Percentiles rank a stretch among this genome's conserved stretches.
Conservation (phyloP, 176 grass and related monocot species). For the Metroxylon sagu region DNA sequence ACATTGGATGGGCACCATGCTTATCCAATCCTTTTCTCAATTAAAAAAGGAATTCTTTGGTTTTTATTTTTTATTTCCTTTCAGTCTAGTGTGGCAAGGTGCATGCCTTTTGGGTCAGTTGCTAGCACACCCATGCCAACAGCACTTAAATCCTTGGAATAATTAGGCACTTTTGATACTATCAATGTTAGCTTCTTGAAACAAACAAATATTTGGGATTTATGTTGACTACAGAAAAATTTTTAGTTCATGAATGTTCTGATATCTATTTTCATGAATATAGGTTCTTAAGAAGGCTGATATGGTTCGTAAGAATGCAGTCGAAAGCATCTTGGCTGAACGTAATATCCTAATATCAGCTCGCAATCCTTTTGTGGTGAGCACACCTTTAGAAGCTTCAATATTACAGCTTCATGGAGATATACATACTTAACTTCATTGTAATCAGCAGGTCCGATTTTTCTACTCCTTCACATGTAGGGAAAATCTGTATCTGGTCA, state of each 20-base stretch:
- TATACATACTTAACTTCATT: slow-evolving; percentile 22
- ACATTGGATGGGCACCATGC: neutral
- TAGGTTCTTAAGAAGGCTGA: slow-evolving; percentile 91
- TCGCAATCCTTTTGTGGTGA: slow-evolving; percentile 73
- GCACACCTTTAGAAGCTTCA: slow-evolving; percentile 8
- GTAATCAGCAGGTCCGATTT: slow-evolving; percentile 65
- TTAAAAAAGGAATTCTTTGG: no score
- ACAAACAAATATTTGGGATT: no score
- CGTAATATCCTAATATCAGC: slow-evolving; percentile 86
- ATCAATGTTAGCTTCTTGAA: no score
- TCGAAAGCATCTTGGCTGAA: slow-evolving; percentile 90
- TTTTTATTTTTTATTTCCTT: no score
- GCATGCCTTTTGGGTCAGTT: no score
- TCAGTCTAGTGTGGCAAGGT: no score
- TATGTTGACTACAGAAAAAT: neutral
- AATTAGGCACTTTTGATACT: no score
- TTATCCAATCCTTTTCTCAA: neutral
- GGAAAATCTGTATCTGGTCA: slow-evolving; percentile 98
- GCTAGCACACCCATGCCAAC: no score
- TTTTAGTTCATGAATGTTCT: neutral
- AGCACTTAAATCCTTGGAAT: no score
- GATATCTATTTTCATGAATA: slow-evolving; percentile 1
- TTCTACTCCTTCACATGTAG: slow-evolving; percentile 99
- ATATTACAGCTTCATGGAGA: neutral
- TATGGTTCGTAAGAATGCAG: slow-evolving; percentile 95